A percentile compares a stretch with the other conserved stretches of the same genome.
phyloP scores from a whole-genome alignment of 139 green algal species.

The Closterium sp. region DNA sequence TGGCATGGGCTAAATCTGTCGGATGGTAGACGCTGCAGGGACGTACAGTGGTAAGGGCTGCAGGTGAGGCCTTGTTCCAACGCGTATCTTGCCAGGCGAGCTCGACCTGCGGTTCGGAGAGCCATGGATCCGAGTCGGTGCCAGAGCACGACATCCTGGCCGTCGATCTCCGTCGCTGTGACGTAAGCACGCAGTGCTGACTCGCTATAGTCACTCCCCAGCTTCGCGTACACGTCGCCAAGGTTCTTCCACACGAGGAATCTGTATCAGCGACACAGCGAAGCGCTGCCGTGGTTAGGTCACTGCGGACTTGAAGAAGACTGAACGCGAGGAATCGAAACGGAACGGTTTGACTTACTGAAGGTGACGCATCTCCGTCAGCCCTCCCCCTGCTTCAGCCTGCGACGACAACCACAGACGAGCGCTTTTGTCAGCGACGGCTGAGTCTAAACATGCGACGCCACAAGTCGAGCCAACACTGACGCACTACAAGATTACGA shows the following conservation, averaged over 20 bases:
- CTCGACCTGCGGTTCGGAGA: not conserved
- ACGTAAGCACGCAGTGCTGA: slow-evolving; percentile 34
- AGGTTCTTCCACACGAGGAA: slow-evolving; percentile 47
- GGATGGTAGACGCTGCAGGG: not conserved
- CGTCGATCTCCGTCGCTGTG: slow-evolving; percentile 34
- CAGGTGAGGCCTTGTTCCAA: slow-evolving; percentile 43
- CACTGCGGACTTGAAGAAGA: not conserved
- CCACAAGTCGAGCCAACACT: too few species aligned
- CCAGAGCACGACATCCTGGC: slow-evolving; percentile 42
- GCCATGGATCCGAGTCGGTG: slow-evolving; percentile 38
- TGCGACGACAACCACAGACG: not conserved
- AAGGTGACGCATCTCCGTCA: not conserved
- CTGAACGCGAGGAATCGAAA: not conserved
- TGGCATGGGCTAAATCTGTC: not conserved
- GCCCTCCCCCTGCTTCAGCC: not conserved
- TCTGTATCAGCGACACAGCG: not conserved
- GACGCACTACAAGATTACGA: too few species aligned
- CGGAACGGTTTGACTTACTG: not conserved
- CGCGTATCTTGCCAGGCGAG: slow-evolving; percentile 28
- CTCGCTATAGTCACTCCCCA: not conserved
- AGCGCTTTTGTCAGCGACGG: not conserved
- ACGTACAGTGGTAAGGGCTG: slow-evolving; percentile 42
- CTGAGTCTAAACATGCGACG: too few species aligned
- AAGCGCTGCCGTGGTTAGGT: not conserved
- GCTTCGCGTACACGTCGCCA: slow-evolving; percentile 20